phyloP scores from a whole-genome alignment of 805 yeast genomes.

The Saccharomycopsis schoenii region DNA sequence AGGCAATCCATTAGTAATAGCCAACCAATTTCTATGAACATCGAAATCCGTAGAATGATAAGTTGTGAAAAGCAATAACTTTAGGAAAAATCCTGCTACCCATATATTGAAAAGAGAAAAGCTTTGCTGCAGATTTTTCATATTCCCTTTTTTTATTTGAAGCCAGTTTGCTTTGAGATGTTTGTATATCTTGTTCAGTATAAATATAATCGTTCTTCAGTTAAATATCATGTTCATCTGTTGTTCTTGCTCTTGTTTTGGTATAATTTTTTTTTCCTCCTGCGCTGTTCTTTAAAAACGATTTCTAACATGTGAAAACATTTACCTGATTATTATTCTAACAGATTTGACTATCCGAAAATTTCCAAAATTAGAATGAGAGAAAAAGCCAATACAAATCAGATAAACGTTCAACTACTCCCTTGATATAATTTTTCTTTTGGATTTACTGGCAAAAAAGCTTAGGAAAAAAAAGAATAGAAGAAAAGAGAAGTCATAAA shows the following conservation, averaged over 20 bases:
- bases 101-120: conserved; percentile 57
- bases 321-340: not conserved
- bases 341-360: too few species aligned
- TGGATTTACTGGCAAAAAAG: too few species aligned
- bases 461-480: too few species aligned
- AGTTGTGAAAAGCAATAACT: conserved; percentile 58
- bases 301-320: not conserved
- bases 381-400: too few species aligned
- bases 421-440: too few species aligned
- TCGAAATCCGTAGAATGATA: conserved; percentile 95
- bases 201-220: not conserved
- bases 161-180: not conserved
- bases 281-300: not conserved
- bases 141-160: not conserved
- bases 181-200: not conserved
- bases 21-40: conserved; percentile 95
- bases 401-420: too few species aligned
- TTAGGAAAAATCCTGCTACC: conserved; percentile 51
- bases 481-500: too few species aligned
- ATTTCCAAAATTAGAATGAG: too few species aligned
- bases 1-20: conserved; percentile 74
- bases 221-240: too few species aligned
- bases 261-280: not conserved
- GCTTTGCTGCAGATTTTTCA: conserved; percentile 19
- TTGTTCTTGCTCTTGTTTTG: too few species aligned